Conservation (phyloP, 2,329 filamentous ascomycete genomes). For the Fusarium pininemorale region DNA sequence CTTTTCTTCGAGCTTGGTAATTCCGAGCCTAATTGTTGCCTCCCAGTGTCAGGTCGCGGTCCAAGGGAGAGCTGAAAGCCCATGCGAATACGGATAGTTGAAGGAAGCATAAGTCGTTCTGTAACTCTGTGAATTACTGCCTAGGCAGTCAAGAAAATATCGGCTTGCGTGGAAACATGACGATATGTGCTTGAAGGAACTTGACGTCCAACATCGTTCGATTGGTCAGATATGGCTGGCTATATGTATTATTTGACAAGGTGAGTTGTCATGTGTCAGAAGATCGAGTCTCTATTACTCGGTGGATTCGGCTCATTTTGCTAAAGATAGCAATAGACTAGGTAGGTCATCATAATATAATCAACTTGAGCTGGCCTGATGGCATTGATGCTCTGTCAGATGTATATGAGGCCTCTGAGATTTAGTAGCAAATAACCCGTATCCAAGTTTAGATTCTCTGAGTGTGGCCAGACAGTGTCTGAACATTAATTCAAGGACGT, state of each 20-base stretch:
- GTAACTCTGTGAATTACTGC: not conserved
- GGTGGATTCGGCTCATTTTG: not conserved
- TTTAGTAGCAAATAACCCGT: not conserved
- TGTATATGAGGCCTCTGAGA: not conserved
- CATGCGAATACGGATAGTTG: not conserved
- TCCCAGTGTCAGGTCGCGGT: slow-evolving; percentile 17
- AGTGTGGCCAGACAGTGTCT: not conserved
- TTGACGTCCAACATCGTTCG: not conserved
- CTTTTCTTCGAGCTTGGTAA: not conserved
- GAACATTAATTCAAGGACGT: not conserved
- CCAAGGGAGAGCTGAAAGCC: not conserved
- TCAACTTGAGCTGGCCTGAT: not conserved
- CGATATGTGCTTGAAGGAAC: not conserved
- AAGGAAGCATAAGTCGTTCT: not conserved
- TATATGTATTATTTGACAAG: not conserved
- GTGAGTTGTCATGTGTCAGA: not conserved
- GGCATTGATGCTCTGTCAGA: not conserved
- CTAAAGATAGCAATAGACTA: not conserved
- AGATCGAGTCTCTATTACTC: not conserved
- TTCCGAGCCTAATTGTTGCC: not conserved
- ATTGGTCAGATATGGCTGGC: not conserved
- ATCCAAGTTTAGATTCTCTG: not conserved
- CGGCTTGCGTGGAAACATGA: not conserved
- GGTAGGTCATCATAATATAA: not conserved
- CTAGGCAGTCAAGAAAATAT: not conserved